These are phyloP conservation scores for Cryphonectria carpinicola DNA, from an alignment of 2,329 filamentous ascomycete genomes.

Conservation along the genomic window DNA sequence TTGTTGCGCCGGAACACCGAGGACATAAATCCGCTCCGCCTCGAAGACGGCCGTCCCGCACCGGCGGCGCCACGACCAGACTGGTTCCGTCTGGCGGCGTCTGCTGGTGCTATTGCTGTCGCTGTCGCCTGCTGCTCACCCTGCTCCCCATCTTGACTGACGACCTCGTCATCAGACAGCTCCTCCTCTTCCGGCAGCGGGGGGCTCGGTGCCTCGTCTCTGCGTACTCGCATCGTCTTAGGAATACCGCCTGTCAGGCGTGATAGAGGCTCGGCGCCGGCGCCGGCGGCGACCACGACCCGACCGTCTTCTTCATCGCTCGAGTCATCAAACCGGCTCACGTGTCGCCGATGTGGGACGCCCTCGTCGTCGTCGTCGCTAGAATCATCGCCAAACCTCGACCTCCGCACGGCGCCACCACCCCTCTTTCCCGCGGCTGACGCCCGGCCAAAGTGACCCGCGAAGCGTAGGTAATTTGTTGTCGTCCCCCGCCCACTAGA, in stretches of 20 bases:
- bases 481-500: slow-evolving; percentile 7
- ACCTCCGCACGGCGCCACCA: slow-evolving; percentile 28
- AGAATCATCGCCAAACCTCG: slow-evolving; percentile 38
- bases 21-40: slow-evolving; percentile 56
- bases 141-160: slow-evolving; percentile 53
- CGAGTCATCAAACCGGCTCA: slow-evolving; percentile 63
- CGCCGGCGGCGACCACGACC: slow-evolving; percentile 39
- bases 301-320: slow-evolving; percentile 59
- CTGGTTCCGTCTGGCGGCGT: slow-evolving; percentile 44
- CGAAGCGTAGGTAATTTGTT: slow-evolving; percentile 25
- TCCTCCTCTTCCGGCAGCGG: slow-evolving; percentile 50
- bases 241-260: not conserved
- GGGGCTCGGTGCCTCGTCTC: slow-evolving; percentile 30
- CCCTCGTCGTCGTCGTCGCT: slow-evolving; percentile 35
- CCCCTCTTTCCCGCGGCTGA: slow-evolving; percentile 10
- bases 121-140: slow-evolving; percentile 6
- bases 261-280: slow-evolving; percentile 28
- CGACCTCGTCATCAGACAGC: slow-evolving; percentile 54
- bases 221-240: slow-evolving; percentile 2
- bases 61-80: slow-evolving; percentile 43
- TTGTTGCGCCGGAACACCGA: slow-evolving; percentile 64
- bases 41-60: slow-evolving; percentile 11
- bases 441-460: slow-evolving; percentile 18
- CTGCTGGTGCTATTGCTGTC: slow-evolving; percentile 15
- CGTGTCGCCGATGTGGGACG: slow-evolving; percentile 39